Percentiles rank a stretch among this genome's conserved stretches.
phyloP scores from a whole-genome alignment of 1,284 basidiomycete species.

The Butyriboletus appendiculatus region DNA sequence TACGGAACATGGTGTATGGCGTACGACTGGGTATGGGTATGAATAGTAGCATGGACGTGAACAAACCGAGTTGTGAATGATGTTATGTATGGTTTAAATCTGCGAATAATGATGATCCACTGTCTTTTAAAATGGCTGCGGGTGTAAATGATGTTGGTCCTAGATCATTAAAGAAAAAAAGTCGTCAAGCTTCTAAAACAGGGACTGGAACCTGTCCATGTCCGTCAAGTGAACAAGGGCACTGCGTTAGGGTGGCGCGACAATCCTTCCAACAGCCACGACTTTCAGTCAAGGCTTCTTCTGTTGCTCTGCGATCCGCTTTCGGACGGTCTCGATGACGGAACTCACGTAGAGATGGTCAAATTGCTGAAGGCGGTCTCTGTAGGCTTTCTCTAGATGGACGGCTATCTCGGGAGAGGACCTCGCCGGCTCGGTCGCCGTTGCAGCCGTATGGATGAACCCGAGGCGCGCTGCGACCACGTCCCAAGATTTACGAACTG shows the following conservation, averaged over 20 bases:
- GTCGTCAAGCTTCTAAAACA: slow-evolving; percentile 21
- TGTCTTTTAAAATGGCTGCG: slow-evolving; percentile 1
- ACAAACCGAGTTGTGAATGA: slow-evolving; percentile 3
- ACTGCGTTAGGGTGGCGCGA: slow-evolving; percentile 6
- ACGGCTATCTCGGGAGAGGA: slow-evolving; percentile 28
- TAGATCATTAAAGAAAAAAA: slow-evolving; percentile 3
- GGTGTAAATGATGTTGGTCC: slow-evolving; percentile 1
- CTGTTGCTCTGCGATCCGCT: slow-evolving; percentile 37
- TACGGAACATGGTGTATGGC: not conserved
- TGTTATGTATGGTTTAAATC: slow-evolving; percentile 9
- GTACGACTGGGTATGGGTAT: slow-evolving; percentile 3
- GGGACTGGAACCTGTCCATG: slow-evolving; percentile 6
- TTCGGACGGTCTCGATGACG: slow-evolving; percentile 35
- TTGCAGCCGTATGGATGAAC: slow-evolving; percentile 26
- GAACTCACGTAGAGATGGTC: slow-evolving; percentile 38
- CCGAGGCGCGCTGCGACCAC: slow-evolving; percentile 33
- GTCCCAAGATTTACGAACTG: slow-evolving; percentile 30
- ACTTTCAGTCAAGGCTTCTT: slow-evolving; percentile 29
- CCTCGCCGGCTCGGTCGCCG: slow-evolving; percentile 23
- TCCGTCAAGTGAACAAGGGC: slow-evolving; percentile 4
- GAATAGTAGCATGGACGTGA: slow-evolving; percentile 4
- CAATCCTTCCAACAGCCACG: slow-evolving; percentile 11
- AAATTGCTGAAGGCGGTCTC: slow-evolving; percentile 35
- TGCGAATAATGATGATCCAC: slow-evolving; percentile 11
- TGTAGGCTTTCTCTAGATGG: slow-evolving; percentile 32